A percentile compares a stretch with the other conserved stretches of the same genome.
phyloP scores from a whole-genome alignment of 441 rosid species.

The Aleurites moluccanus region DNA sequence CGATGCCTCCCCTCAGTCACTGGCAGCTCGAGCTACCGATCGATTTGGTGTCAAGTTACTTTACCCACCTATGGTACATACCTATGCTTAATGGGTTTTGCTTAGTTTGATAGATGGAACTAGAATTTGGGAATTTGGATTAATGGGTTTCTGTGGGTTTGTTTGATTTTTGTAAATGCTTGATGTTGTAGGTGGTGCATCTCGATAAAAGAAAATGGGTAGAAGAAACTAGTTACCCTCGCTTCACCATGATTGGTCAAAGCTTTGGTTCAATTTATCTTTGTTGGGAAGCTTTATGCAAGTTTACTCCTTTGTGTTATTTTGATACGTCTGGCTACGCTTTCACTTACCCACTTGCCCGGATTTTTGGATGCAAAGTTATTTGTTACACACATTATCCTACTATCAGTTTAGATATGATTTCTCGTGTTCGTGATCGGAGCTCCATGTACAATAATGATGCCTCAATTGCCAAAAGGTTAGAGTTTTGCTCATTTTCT shows the following conservation, averaged over 20 bases:
- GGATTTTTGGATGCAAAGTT: conserved; percentile 89
- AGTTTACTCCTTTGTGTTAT: conserved; percentile 66
- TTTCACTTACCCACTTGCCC: conserved; percentile 83
- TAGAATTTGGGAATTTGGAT: conserved; percentile 7
- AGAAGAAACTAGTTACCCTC: conserved; percentile 79
- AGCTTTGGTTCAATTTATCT: conserved; percentile 88
- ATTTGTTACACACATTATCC: conserved; percentile 93
- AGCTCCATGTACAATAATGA: conserved; percentile 82
- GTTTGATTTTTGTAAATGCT: not conserved
- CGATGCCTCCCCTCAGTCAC: conserved; percentile 62
- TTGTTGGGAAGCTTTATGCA: conserved; percentile 83
- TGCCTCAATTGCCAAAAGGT: conserved; percentile 72
- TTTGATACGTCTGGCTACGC: conserved; percentile 93
- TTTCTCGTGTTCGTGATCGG: conserved; percentile 75
- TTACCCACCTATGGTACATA: conserved; percentile 60
- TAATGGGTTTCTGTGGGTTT: not conserved
- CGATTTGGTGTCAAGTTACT: conserved; percentile 80
- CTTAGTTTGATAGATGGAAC: too few relatives aligned
- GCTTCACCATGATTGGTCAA: conserved; percentile 93
- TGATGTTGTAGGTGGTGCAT: conserved; percentile 68
- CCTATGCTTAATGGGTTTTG: not conserved
- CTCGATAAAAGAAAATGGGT: conserved; percentile 73
- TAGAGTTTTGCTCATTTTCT: conserved; percentile 12
- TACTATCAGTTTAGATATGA: conserved; percentile 87
- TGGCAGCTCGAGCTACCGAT: conserved; percentile 69